Base-by-base conservation (phyloP, 148 eudicot species). In the Fagopyrum esculentum region DNA sequence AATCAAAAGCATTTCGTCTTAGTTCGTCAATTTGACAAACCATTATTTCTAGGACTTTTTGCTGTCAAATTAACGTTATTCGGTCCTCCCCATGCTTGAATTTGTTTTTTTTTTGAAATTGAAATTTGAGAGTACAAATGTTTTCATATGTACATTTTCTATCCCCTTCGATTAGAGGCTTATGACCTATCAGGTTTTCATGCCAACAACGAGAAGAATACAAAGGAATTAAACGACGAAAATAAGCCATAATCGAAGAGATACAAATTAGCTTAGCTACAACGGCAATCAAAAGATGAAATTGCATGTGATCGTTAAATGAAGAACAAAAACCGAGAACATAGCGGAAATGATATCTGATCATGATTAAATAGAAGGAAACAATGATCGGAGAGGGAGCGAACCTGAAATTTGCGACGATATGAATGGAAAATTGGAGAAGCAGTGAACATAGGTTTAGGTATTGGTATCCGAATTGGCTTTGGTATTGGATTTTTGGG, bases 1-100 rank as follows among this genome's bases (percentile, higher is more conserved):
- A 87, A 95, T 80, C 71, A 82, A 73, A 92, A 86, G 81, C 96
- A 95, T 81, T 81, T 95, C 60, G 10, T 82, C 74, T 79, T 95
- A 84, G 98, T 91, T 78, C 97, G 90, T 80, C 97, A 22, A 22
- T 22, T 95, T 71, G 98, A 95, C 80, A 95, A 95, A 78, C 98
- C 98, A 9, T 95, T 96, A 85, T 92, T 94, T 82, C 84, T 94
- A 76, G 97, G 93, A 78, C 6, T 90, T 78, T 88, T 94, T 59
- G 97, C 98, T 35, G 45, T 94, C 56, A 83, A 90, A 95, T 97
- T 94, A 80, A 49, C 4, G 16, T 40, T 22, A 71, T 46, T 71
- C 15, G 3, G 6, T 71, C 6, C 7, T 71, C 73, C n/a, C 73
- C 12, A 1, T 71, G 30, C 40, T 45, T 71, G 54, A 47, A 7